A percentile compares a stretch with the other conserved stretches of the same genome.
Evolutionary conservation across 495 filamentous ascomycete genomes (phyloP).

Genomic region (Parathielavia hyrcaniae): DNA sequence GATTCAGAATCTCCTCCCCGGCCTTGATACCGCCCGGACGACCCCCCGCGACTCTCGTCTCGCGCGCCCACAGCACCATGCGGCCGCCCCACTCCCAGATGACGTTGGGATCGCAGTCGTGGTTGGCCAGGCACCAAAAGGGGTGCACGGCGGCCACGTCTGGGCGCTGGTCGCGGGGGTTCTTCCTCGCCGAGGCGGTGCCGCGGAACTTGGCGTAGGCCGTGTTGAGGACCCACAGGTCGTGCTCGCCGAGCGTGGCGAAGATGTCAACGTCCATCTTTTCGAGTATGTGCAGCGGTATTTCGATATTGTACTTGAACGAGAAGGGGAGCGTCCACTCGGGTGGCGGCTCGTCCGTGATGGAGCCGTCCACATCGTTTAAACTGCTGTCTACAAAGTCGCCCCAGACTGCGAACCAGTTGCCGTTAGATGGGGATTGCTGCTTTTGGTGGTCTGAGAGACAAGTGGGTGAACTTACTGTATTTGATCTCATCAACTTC

Average conservation of each 20-base stretch:
- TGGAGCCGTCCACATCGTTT: slow-evolving; percentile 46
- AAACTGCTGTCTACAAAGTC: slow-evolving; percentile 48
- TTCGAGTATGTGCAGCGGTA: slow-evolving; percentile 76
- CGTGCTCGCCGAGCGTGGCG: slow-evolving; percentile 54
- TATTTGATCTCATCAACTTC: slow-evolving; percentile 80
- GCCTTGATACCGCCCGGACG: slow-evolving; percentile 54
- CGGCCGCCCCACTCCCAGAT: slow-evolving; percentile 87
- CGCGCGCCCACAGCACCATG: slow-evolving; percentile 58
- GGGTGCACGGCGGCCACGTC: slow-evolving; percentile 66
- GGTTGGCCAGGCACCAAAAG: slow-evolving; percentile 67
- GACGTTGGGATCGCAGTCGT: slow-evolving; percentile 91
- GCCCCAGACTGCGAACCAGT: slow-evolving; percentile 59
- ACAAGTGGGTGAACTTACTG: slow-evolving; percentile 29
- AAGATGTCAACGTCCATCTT: slow-evolving; percentile 90
- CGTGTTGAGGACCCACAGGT: slow-evolving; percentile 92
- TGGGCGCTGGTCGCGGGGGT: slow-evolving; percentile 62
- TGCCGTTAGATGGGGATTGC: background rate
- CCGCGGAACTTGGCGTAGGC: slow-evolving; percentile 90
- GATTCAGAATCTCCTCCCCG: slow-evolving; percentile 81
- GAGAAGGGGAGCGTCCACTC: slow-evolving; percentile 76
- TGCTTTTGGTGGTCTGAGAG: background rate
- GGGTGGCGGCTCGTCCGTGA: slow-evolving; percentile 48
- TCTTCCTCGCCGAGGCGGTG: slow-evolving; percentile 77
- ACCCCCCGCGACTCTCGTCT: slow-evolving; percentile 37
- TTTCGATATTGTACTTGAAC: slow-evolving; percentile 76